Percentiles rank a stretch among this genome's conserved stretches.
phyloP scores from a whole-genome alignment of 108 stramenopile genomes.

The Schizochytrium sp. region DNA sequence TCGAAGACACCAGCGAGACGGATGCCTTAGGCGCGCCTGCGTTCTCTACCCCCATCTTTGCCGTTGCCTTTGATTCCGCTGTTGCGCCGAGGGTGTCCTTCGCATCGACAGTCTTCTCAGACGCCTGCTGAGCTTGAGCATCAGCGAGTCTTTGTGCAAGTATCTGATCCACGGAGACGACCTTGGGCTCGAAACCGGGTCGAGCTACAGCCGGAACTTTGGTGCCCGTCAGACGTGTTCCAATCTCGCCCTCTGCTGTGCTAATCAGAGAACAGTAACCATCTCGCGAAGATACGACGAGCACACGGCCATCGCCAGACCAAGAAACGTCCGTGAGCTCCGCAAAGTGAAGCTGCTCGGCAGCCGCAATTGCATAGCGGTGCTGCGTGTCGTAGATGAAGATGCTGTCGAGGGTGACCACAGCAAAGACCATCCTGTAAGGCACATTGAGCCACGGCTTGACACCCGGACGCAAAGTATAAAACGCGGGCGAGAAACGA shows the following conservation, averaged over 20 bases:
- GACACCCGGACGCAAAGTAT: constrained; percentile 18
- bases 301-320: constrained; percentile 18
- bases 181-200: too few relatives aligned
- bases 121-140: too few relatives aligned
- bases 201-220: constrained; percentile 33
- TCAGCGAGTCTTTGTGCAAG: too few relatives aligned
- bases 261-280: constrained; percentile 42
- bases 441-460: constrained; percentile 30
- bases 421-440: constrained; percentile 45
- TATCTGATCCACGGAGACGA: not conserved
- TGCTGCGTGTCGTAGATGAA: constrained; percentile 55
- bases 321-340: constrained; percentile 47
- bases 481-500: constrained; percentile 43
- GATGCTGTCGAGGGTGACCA: constrained; percentile 38
- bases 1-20: too few relatives aligned
- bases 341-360: constrained; percentile 39
- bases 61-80: too few relatives aligned
- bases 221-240: constrained; percentile 17
- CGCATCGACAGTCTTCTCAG: too few relatives aligned
- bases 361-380: constrained; percentile 28
- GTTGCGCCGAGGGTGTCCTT: too few relatives aligned
- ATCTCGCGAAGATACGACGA: constrained; percentile 41
- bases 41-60: too few relatives aligned
- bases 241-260: constrained; percentile 34
- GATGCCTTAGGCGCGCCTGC: too few relatives aligned